A percentile compares a stretch with the other conserved stretches of the same genome.
Conservation (phyloP, 768 basidiomycete genomes). For the Suillus brevipes region DNA sequence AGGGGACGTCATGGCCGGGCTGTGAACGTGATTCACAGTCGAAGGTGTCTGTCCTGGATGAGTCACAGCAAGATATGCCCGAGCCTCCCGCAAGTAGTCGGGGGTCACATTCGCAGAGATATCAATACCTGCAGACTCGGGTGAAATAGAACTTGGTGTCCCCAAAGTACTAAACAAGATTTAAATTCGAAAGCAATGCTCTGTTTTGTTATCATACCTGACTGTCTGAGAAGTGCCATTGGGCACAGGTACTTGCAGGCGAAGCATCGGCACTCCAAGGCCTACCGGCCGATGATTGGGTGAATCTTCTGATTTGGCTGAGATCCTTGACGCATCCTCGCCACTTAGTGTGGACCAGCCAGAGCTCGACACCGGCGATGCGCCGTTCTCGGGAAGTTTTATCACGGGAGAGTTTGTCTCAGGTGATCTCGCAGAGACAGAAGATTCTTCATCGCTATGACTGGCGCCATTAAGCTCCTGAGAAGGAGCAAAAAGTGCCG, state of each 20-base stretch:
- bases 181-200: not conserved
- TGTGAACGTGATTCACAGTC: slow-evolving; percentile 18
- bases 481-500: slow-evolving; percentile 21
- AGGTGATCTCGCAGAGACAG: slow-evolving; percentile 29
- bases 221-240: slow-evolving; percentile 17
- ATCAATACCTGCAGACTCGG: slow-evolving; percentile 33
- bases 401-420: slow-evolving; percentile 30
- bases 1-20: slow-evolving; percentile 27
- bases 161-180: slow-evolving; percentile 21
- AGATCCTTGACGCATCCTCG: slow-evolving; percentile 16
- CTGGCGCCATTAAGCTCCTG: slow-evolving; percentile 15
- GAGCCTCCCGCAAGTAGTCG: slow-evolving; percentile 33
- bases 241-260: slow-evolving; percentile 28
- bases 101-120: slow-evolving; percentile 33
- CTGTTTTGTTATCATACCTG: slow-evolving; percentile 8
- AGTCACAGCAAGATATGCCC: slow-evolving; percentile 34
- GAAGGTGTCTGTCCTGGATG: slow-evolving; percentile 18
- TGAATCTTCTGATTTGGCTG: slow-evolving; percentile 15
- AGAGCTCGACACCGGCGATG: slow-evolving; percentile 25
- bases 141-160: slow-evolving; percentile 33
- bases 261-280: slow-evolving; percentile 24
- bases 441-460: slow-evolving; percentile 21
- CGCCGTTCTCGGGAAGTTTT: slow-evolving; percentile 27
- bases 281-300: slow-evolving; percentile 10
- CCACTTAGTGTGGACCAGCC: slow-evolving; percentile 32